A percentile compares a stretch with the other conserved stretches of the same genome.
phyloP scores from a whole-genome alignment of 352 stramenopile species.

The Aphanomyces astaci region DNA sequence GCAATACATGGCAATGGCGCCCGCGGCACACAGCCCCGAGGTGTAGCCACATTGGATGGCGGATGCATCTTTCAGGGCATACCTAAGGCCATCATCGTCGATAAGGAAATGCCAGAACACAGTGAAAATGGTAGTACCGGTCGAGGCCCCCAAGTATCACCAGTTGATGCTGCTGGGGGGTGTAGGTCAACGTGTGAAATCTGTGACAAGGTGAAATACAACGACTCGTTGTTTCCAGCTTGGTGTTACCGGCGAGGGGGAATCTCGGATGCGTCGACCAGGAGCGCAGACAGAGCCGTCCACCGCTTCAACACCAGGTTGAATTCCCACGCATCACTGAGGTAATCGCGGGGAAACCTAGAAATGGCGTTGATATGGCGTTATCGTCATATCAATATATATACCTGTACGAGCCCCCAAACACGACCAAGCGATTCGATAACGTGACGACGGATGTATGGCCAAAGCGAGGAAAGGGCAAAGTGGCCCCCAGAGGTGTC shows the following conservation, averaged over 20 bases:
- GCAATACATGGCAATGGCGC: constrained; percentile 8
- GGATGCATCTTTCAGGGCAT: background rate
- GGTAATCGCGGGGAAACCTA: constrained; percentile 64
- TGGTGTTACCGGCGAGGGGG: constrained; percentile 10
- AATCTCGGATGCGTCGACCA: background rate
- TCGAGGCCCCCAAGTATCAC: constrained; percentile 14
- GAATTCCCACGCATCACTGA: constrained; percentile 61
- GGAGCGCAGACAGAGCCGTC: constrained; percentile 31
- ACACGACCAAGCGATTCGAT: constrained; percentile 47
- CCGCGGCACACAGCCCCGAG: background rate
- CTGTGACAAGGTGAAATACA: too few species aligned
- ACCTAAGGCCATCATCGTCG: background rate
- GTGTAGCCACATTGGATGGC: constrained; percentile 10
- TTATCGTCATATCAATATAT: too few species aligned
- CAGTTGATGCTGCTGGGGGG: background rate
- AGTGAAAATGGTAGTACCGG: background rate
- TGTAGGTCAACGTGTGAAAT: constrained; percentile 3
- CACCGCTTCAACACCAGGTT: constrained; percentile 62
- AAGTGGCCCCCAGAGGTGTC: constrained; percentile 34
- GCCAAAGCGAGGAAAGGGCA: constrained; percentile 48
- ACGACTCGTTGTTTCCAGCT: too few species aligned
- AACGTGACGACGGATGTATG: constrained; percentile 46
- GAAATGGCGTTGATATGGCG: too few species aligned
- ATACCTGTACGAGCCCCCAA: constrained; percentile 48
- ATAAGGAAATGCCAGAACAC: background rate